Base-by-base conservation (phyloP, 352 stramenopile species). In the Pythium sp. region DNA sequence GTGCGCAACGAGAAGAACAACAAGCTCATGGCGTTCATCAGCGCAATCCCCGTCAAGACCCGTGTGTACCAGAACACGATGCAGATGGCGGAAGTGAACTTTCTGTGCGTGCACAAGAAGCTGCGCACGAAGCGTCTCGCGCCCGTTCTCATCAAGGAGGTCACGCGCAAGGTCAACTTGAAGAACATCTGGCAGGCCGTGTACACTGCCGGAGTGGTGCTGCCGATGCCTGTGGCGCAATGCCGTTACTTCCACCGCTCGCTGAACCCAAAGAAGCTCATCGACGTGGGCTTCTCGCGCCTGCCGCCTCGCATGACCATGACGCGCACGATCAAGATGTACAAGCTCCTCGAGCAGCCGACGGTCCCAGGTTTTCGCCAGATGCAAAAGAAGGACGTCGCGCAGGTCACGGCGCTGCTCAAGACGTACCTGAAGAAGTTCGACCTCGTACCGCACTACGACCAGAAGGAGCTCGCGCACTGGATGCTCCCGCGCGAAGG, bases 31-130 rank as follows among this genome's bases (percentile, higher is more conserved):
- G 98, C 93, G 8, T 99, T 99, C 68, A 99, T 99, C 77, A 98
- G 88, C 20, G 98, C 85, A 7, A 94, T 99, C 64, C 98, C 98
- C 1, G 95, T 90, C 63, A 89, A 75, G 47, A 77, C 93, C 5
- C 72, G 78, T 32, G 90, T 94, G 28, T 87, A 94, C 73, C 64
- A 74, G 0, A 43, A 86, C n/a, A 68, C 64, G 24, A 68, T 92
- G 64, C n/a, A 57, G 3, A 88, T 93, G 77, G 96, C 97, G 2
- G 96, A 99, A 78, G 98, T 99, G 69, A 99, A 99, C 78, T 99
- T 99, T 75, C 81, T 99, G 7, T 99, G 98, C 76, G 96, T 99
- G 15, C 97, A 99, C 87, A 99, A 99, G 83, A 99, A 98, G 74
- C 79, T 99, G 15, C 82, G 95, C 22, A 80, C 83, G n/a, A 98